Base-by-base conservation (phyloP, 129 eudicot species). In the Ambrosia trifida region DNA sequence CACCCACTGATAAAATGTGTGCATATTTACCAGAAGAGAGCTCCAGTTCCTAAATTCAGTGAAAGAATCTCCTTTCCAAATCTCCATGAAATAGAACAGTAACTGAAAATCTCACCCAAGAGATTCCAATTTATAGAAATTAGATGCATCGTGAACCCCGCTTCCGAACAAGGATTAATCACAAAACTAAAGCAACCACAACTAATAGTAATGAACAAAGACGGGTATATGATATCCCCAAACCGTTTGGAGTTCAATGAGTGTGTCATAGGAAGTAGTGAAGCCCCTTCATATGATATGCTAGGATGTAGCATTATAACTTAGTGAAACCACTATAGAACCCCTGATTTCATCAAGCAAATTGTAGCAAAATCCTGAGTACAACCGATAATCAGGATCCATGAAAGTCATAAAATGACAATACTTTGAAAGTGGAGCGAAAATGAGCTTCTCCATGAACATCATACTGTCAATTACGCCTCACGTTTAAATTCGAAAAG, bases 21-120 rank as follows among this genome's bases (percentile, higher is more conserved):
- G 78, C 75, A 76, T 81, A 75, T 36, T 78, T 82, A 77, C 85
- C 83, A 73, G 85, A 72, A 62, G 83, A 78, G 79, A 85, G 85
- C 76, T 74, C 93, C 90, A 79, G 85, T 84, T 76, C 85, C 66
- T 85, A 76, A 80, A 82, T 84, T 80, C 91, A 79, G 82, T 63
- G 53, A 78, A 77, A 82, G 78, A 79, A 83, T 78, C 84, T 75
- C 80, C 87, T 85, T 66, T 72, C 78, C 86, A 79, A 71, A 86
- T 56, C 66, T 62, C 88, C 84, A 72, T 61, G 81, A 81, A 83
- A 83, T 80, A 83, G 74, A 49, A 80, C 62, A 71, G 68, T 63
- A 76, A 80, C 82, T 66, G 85, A 80, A 73, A 43, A 78, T 70
- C 82, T 79, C 63, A 75, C 66, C 89, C 64, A 62, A 44, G 74